phyloP scores from a whole-genome alignment of 2,329 filamentous ascomycete species.

The Aaosphaeria pasadenensis region DNA sequence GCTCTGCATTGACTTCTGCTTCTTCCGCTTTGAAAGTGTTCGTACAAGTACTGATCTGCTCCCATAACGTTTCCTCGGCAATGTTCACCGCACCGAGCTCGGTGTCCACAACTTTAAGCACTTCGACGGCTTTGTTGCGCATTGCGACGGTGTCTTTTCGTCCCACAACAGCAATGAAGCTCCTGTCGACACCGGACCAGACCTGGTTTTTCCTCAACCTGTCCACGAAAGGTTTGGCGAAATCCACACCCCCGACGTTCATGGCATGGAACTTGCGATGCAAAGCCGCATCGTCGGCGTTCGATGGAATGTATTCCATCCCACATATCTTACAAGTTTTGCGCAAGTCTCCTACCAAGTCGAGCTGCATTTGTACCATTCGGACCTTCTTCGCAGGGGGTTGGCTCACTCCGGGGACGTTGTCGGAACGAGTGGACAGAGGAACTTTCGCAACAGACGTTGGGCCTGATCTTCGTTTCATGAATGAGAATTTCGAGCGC shows the following conservation, averaged over 20 bases:
- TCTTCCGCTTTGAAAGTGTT: constrained; percentile 14
- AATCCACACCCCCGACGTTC: constrained; percentile 59
- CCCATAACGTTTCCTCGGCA: constrained; percentile 57
- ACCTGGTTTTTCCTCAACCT: constrained; percentile 51
- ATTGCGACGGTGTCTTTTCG: constrained; percentile 51
- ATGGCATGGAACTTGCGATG: constrained; percentile 64
- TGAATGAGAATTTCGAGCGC: constrained; percentile 51
- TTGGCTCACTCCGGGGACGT: constrained; percentile 14
- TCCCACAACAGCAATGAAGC: constrained; percentile 58
- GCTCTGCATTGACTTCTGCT: background rate
- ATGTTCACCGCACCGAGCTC: constrained; percentile 62
- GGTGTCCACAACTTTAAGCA: constrained; percentile 59
- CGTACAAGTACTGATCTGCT: constrained; percentile 32
- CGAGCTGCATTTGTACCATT: constrained; percentile 60
- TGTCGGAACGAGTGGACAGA: constrained; percentile 22
- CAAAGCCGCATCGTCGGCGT: constrained; percentile 58
- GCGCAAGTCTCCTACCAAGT: constrained; percentile 54
- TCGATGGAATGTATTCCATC: constrained; percentile 66
- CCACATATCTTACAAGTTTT: constrained; percentile 60
- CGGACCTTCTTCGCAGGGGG: constrained; percentile 28
- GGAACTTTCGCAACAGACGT: constrained; percentile 11
- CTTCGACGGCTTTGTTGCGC: constrained; percentile 53
- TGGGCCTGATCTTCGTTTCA: constrained; percentile 28
- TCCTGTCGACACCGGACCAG: constrained; percentile 43
- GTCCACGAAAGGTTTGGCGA: constrained; percentile 57